A percentile compares a stretch with the other conserved stretches of the same genome.
Evolutionary conservation across 2,329 filamentous ascomycete species (phyloP).

Genomic region (Helotiales sp.): DNA sequence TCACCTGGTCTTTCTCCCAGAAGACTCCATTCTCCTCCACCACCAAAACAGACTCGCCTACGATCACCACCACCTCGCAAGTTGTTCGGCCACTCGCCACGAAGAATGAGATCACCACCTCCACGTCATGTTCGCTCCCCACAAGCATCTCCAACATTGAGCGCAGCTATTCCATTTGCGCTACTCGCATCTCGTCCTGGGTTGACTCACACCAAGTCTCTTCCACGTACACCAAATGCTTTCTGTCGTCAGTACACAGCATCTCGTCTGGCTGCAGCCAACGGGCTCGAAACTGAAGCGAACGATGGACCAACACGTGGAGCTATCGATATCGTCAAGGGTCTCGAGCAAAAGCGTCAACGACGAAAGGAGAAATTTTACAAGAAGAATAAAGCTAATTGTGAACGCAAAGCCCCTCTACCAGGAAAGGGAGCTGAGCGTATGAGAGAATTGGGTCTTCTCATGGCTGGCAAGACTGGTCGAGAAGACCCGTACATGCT

Average conservation of each 20-base stretch:
- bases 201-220: constrained; percentile 77
- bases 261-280: constrained; percentile 44
- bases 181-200: constrained; percentile 60
- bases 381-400: constrained; percentile 71
- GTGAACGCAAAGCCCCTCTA: constrained; percentile 64
- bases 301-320: constrained; percentile 72
- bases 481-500: constrained; percentile 68
- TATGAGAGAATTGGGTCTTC: constrained; percentile 88
- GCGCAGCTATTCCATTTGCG: constrained; percentile 44
- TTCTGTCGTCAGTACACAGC: constrained; percentile 52
- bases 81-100: constrained; percentile 29
- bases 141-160: constrained; percentile 44
- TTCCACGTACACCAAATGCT: constrained; percentile 75
- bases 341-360: constrained; percentile 90
- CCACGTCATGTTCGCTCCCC: constrained; percentile 54
- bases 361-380: constrained; percentile 90
- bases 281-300: constrained; percentile 37
- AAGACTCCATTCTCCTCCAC: constrained; percentile 56
- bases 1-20: constrained; percentile 59
- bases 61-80: constrained; percentile 36
- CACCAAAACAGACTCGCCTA: constrained; percentile 36
- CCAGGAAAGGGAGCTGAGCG: constrained; percentile 88
- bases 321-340: constrained; percentile 97
- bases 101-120: constrained; percentile 64
- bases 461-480: constrained; percentile 79